phyloP scores from a whole-genome alignment of 2,329 filamentous ascomycete genomes.

The Colletotrichum graminicola region DNA sequence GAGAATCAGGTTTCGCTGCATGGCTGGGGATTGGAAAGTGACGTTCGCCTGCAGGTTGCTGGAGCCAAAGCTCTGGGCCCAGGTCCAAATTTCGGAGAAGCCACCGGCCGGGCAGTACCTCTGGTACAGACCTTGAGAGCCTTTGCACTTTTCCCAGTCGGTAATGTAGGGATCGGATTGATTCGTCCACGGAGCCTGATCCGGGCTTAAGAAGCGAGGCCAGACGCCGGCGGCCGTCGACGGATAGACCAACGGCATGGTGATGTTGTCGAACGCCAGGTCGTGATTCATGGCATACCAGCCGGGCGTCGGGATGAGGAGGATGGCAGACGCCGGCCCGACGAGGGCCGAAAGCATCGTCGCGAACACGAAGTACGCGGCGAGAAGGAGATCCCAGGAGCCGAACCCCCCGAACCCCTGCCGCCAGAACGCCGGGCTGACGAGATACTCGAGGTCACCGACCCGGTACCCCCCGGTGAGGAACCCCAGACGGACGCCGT shows the following conservation, averaged over 20 bases:
- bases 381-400: conserved; percentile 12
- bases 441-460: conserved; percentile 34
- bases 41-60: conserved; percentile 3
- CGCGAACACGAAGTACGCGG: conserved; percentile 12
- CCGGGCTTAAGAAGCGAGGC: neutral
- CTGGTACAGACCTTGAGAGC: neutral
- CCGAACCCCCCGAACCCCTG: neutral
- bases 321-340: conserved; percentile 35
- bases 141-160: conserved; percentile 6
- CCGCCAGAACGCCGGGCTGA: conserved; percentile 9
- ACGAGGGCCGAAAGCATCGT: conserved; percentile 34
- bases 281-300: conserved; percentile 7
- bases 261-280: neutral
- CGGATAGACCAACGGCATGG: neutral
- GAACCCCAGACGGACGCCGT: conserved; percentile 29
- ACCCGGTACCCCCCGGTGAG: conserved; percentile 36
- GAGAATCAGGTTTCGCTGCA: neutral
- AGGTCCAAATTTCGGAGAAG: conserved; percentile 8
- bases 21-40: neutral
- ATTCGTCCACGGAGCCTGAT: neutral
- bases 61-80: neutral
- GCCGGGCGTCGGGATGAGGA: conserved; percentile 31
- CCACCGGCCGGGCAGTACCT: conserved; percentile 7
- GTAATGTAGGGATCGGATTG: neutral
- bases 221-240: neutral